Conservation (phyloP, 2,329 filamentous ascomycete genomes). For the Aspergillus arachidicola region DNA sequence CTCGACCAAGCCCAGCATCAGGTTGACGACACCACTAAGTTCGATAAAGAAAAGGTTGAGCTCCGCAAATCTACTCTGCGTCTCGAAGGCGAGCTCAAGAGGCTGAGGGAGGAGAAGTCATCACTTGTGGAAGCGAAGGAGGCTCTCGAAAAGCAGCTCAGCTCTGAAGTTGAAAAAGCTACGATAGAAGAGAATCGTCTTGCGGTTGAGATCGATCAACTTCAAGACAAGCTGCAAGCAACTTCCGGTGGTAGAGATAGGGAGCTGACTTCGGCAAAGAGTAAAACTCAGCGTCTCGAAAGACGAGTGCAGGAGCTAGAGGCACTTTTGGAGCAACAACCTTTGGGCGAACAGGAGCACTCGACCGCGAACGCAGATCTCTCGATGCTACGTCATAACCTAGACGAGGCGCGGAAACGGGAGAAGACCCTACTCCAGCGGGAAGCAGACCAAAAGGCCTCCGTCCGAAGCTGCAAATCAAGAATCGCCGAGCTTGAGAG, state of each 20-base stretch:
- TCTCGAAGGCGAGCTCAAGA: slow-evolving; percentile 67
- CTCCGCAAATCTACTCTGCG: slow-evolving; percentile 68
- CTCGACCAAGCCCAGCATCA: slow-evolving; percentile 59
- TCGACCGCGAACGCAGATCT: slow-evolving; percentile 51
- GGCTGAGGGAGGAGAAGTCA: slow-evolving; percentile 66
- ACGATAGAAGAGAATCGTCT: slow-evolving; percentile 66
- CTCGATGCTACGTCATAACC: slow-evolving; percentile 63
- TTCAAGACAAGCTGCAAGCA: slow-evolving; percentile 55
- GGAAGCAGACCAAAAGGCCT: slow-evolving; percentile 65
- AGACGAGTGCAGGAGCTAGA: slow-evolving; percentile 54
- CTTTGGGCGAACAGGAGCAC: slow-evolving; percentile 40
- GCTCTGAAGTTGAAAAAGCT: slow-evolving; percentile 67
- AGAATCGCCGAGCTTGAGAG: slow-evolving; percentile 69
- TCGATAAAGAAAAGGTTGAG: slow-evolving; percentile 71
- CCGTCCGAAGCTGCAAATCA: slow-evolving; percentile 64
- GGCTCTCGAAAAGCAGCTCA: slow-evolving; percentile 64
- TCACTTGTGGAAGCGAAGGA: slow-evolving; percentile 59
- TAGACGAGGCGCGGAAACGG: slow-evolving; percentile 66
- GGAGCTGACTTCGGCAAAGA: slow-evolving; percentile 56
- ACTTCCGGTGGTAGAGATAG: slow-evolving; percentile 48
- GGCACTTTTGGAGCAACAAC: slow-evolving; percentile 57
- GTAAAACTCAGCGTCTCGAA: slow-evolving; percentile 68
- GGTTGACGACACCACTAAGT: slow-evolving; percentile 59
- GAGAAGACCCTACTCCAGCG: slow-evolving; percentile 67
- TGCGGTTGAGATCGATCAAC: slow-evolving; percentile 49